These are phyloP conservation scores for Iberis amara DNA, from an alignment of 441 rosid species.

Conservation along the genomic window DNA sequence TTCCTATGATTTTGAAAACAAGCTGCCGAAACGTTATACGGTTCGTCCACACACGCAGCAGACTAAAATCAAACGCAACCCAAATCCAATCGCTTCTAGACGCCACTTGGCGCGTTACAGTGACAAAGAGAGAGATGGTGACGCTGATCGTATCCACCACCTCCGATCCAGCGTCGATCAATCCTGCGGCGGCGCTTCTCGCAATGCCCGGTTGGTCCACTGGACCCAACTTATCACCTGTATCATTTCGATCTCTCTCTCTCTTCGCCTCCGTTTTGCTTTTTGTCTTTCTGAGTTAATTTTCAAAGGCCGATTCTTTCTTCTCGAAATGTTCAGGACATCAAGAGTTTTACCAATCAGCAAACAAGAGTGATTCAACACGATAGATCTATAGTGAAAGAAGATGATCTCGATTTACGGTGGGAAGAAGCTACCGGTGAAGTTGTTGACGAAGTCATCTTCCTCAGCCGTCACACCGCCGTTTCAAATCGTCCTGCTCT, in stretches of 20 bases:
- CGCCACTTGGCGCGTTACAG: conserved; percentile 24
- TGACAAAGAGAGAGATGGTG: conserved; percentile 43
- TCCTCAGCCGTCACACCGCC: conserved; percentile 80
- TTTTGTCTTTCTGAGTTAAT: background rate
- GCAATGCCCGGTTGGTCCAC: conserved; percentile 62
- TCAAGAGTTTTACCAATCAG: conserved; percentile 46
- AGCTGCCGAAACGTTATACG: conserved; percentile 17
- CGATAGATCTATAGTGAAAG: conserved; percentile 48
- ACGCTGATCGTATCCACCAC: conserved; percentile 68
- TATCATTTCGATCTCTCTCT: conserved; percentile 5
- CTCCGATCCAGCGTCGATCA: conserved; percentile 72
- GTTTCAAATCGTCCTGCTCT: conserved; percentile 75
- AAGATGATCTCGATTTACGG: conserved; percentile 63
- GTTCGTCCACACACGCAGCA: conserved; percentile 7
- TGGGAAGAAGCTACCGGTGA: conserved; percentile 85
- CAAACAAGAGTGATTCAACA: conserved; percentile 60
- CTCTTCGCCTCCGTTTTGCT: background rate
- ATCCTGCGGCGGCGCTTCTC: conserved; percentile 68
- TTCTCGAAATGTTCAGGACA: conserved; percentile 35
- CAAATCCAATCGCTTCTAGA: conserved; percentile 14
- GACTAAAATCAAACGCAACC: conserved; percentile 19
- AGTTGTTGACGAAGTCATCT: conserved; percentile 64
- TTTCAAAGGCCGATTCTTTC: background rate
- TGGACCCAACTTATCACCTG: conserved; percentile 42
- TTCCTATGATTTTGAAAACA: conserved; percentile 17